Evolutionary conservation across 2,329 filamentous ascomycete genomes (phyloP).

Genomic region (Cladophialophora chaetospira): DNA sequence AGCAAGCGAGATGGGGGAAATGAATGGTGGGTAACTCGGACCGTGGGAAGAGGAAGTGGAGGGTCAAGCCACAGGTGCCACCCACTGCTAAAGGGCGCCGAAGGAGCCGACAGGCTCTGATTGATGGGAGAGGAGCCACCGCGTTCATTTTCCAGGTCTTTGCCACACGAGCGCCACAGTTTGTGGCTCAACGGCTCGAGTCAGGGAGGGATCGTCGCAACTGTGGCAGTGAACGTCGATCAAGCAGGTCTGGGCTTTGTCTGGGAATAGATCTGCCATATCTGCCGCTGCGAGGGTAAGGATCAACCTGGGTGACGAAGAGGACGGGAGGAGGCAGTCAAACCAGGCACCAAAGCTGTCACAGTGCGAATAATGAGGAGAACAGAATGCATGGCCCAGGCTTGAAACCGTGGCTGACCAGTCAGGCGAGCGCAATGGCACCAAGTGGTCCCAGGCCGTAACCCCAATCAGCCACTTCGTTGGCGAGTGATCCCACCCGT

Average conservation of each 20-base stretch:
- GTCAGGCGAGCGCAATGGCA: background rate
- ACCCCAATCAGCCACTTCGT: slow-evolving; percentile 12
- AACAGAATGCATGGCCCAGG: background rate
- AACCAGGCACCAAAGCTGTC: background rate
- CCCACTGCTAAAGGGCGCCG: background rate
- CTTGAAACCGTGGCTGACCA: slow-evolving; percentile 6
- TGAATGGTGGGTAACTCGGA: background rate
- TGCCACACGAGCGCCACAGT: slow-evolving; percentile 14
- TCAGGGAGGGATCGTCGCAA: slow-evolving; percentile 1
- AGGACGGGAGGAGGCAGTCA: background rate
- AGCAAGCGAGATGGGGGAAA: slow-evolving; percentile 6
- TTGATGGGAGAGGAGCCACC: background rate
- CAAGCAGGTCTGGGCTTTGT: slow-evolving; percentile 2
- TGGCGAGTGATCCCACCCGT: slow-evolving; percentile 1
- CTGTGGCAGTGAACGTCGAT: slow-evolving; percentile 25
- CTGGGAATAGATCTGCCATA: background rate
- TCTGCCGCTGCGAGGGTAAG: background rate
- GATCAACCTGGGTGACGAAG: slow-evolving; percentile 7
- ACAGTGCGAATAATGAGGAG: background rate
- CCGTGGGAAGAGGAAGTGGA: background rate
- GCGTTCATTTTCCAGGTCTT: background rate
- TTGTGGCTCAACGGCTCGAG: too few relatives aligned
- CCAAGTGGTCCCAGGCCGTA: background rate
- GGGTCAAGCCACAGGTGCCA: slow-evolving; percentile 7
- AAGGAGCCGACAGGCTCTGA: background rate